phyloP scores from a whole-genome alignment of 352 stramenopile species.

The Phytophthora citricola region DNA sequence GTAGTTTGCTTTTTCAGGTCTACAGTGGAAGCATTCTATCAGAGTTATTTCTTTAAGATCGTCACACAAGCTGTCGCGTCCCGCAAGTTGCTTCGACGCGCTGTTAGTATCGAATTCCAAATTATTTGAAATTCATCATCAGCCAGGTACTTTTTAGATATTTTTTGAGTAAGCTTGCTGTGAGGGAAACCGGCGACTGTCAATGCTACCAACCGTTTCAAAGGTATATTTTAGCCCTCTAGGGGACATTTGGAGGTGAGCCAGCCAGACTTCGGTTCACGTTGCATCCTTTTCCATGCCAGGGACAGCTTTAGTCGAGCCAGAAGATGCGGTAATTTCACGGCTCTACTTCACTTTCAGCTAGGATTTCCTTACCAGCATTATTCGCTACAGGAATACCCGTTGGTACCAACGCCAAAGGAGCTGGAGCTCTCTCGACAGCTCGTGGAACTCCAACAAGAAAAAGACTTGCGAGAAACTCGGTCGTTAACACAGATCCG shows the following conservation, averaged over 20 bases:
- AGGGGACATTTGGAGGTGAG: not conserved
- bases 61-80: no score
- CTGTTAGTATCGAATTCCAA: no score
- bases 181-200: no score
- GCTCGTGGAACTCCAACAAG: conserved; percentile 68
- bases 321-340: conserved; percentile 49
- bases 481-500: conserved; percentile 67
- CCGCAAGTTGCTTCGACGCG: no score
- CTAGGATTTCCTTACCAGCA: not conserved
- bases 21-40: no score
- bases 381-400: conserved; percentile 58
- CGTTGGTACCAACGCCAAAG: conserved; percentile 73
- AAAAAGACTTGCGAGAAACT: conserved; percentile 69
- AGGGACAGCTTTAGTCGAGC: conserved; percentile 24
- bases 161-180: no score
- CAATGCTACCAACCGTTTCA: conserved; percentile 3
- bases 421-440: conserved; percentile 75
- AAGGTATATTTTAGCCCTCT: conserved; percentile 1
- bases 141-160: no score
- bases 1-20: no score
- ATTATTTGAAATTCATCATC: no score
- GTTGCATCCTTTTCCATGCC: conserved; percentile 19
- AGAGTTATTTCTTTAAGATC: no score
- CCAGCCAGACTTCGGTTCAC: not conserved
- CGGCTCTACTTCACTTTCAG: not conserved